Base-by-base conservation (phyloP, 2,329 filamentous ascomycete genomes). In the Colletotrichum sp. region DNA sequence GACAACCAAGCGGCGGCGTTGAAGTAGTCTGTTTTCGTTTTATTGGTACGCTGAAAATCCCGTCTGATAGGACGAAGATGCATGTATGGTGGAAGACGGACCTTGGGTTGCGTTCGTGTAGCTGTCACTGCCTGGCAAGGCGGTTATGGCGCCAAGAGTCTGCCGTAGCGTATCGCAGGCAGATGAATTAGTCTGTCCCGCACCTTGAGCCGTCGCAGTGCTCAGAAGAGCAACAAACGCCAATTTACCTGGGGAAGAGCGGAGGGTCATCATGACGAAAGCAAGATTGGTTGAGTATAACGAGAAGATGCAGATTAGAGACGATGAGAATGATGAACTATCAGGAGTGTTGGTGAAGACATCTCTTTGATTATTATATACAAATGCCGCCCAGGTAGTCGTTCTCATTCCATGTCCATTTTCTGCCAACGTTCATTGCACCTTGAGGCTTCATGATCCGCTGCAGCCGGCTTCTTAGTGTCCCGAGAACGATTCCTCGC, bases 11-110 rank as follows among this genome's bases (percentile, higher is more conserved):
- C 39, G 0, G 39, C 39, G 1, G 39, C 39, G 39, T 48, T 48
- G 39, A 48, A 48, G 39, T 48, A 48, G 39, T 48, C 39, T 48
- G 10, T n/a, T 12, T 12, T n/a, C 4, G 18, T 48, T n/a, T 48
- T 0, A 12, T 48, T 12, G 1, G 39, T n/a, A n/a, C 1, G 18
- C 3, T 48, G 18, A 10, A 43, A 5, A 8, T 2, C 16, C 9
- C 7, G 16, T 43, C 16, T 18, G 16, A 43, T 18, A 30, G 28
- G 28, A 30, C 8, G 28, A 30, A 30, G 10, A 32, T 32, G 30
- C 30, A 32, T 32, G 30, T 32, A 32, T 6, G 30, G 32, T 32
- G 36, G 16, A 39, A 8, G 36, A 39, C 39, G 39, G 39, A 43
- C 39, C 39, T 43, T n/a, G 18, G 9, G 39, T n/a, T 43, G 39